Percentiles rank a stretch among this genome's conserved stretches.
Evolutionary conservation across 2,329 filamentous ascomycete species (phyloP).

Genomic region (Paecilomyces niveus): DNA sequence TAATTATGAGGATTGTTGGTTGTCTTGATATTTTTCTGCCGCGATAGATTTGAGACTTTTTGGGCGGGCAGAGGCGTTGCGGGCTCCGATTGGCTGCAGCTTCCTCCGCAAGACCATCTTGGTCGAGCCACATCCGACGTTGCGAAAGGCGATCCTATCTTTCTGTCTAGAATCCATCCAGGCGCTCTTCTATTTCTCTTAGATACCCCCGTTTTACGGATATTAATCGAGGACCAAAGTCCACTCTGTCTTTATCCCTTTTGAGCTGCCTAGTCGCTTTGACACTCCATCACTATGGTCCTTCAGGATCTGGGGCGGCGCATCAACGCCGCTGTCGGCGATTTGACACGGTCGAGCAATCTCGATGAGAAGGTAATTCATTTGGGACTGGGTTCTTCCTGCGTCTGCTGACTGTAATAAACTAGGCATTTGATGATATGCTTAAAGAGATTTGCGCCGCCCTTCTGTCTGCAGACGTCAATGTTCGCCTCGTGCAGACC

Average conservation of each 20-base stretch:
- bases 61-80: conserved; percentile 18
- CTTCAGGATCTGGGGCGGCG: conserved; percentile 97
- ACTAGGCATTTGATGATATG: conserved; percentile 90
- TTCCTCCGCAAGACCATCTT: conserved; percentile 2
- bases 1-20: conserved; percentile 2
- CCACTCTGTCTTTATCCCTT: conserved; percentile 5
- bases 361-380: conserved; percentile 80
- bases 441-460: conserved; percentile 96
- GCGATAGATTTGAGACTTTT: conserved; percentile 14
- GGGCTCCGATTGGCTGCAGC: conserved; percentile 24
- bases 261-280: neutral
- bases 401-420: conserved; percentile 5
- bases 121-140: neutral
- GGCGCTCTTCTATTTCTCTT: neutral
- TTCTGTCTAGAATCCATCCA: neutral
- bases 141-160: neutral
- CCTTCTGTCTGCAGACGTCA: conserved; percentile 93
- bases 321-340: conserved; percentile 92
- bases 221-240: neutral
- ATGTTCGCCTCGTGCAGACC: conserved; percentile 83
- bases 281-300: conserved; percentile 60
- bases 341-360: conserved; percentile 85
- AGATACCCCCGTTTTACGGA: neutral
- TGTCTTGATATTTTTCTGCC: conserved; percentile 10
- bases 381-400: neutral